Base-by-base conservation (phyloP, 805 yeast genomes). In the Brettanomyces nanus region DNA sequence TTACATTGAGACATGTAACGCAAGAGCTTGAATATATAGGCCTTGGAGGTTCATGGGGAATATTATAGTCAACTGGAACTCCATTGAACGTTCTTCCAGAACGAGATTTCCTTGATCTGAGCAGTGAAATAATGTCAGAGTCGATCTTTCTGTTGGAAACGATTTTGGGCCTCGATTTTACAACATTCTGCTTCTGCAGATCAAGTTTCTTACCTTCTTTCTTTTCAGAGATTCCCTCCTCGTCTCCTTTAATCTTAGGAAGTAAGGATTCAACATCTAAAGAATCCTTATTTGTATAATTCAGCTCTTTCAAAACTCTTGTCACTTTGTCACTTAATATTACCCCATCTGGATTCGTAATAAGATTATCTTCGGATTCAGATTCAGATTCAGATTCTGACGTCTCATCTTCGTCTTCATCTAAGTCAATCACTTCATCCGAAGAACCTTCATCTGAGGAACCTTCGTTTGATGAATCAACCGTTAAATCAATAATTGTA, bases 21-120 rank as follows among this genome's bases (percentile, higher is more conserved):
- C 48, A 45, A 13, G 43, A 29, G 3, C 32, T 7, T 11, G 43
- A 40, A 29, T 36, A 43, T 3, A 40, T 19, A 13, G 41, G 34
- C 11, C 6, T 11, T 2, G 36, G 35, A n/a, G 29, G 22, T 20
- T 13, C 19, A 19, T 14, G 10, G n/a, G 30, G 30, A 6, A 28
- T 10, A 6, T 9, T 30, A 13, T 28, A 28, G n/a, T 28, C 15
- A n/a, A 28, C 17, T 14, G 30, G 30, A 14, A 28, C 30, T 14
- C 30, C 30, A n/a, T 14, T 28, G 17, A 25, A 14, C 14, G 10
- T 31, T 31, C 5, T 28, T 6, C 7, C 30, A 10, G 10, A 10
- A 6, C 14, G 9, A n/a, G 7, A 10, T 15, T 28, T n/a, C n/a
- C 30, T 28, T 10, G 30, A 28, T 28, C n/a, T 14, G n/a, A 28